Evolutionary conservation across 495 filamentous ascomycete genomes (phyloP), one percentile per base, ranked within the genome.

Genomic region (Bacidia gigantensis): DNA sequence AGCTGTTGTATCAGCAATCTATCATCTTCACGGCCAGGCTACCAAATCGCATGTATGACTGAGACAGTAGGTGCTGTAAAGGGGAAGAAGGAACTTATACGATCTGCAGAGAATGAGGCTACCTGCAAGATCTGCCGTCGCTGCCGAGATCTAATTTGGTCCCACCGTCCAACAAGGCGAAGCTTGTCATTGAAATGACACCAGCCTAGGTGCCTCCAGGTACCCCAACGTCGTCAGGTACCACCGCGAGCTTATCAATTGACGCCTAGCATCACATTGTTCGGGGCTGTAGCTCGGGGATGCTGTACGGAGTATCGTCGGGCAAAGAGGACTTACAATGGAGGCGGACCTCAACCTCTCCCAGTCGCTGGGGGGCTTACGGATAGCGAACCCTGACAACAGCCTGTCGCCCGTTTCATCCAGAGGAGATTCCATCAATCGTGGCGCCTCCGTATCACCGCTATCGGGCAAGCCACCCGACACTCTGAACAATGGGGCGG

Each of bases 321-420:
- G 12, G 23, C n/a, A 32, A 54, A 11, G 18, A 46, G 46, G 3
- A 45, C 50, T 59, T 58, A 68, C 60, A 62, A 96, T 95, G 90
- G 85, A 90, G 64, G 86, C 85, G 62, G 90, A 96, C 67, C 69
- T 95, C 58, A 96, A 86, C 65, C 79, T 98, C 47, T 93, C 92
- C 51, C 85, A 88, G 67, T 84, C 87, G 53, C 75, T 99, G 57
- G 93, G 93, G 49, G 93, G 93, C 58, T 73, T 99, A 65, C 85
- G 92, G 58, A 97, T 97, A 62, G 93, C 93, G 55, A 99, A 99
- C 65, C 92, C 93, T 40, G 47, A 50, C 22, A 90, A 96, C 72
- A 81, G 92, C 66, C 76, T 78, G 45, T 80, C 83, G 26, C 72
- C 83, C 39, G 69, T 72, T 55, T 66, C 69, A 40, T 68, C 79